A percentile compares a stretch with the other conserved stretches of the same genome.
Conservation (phyloP, 2,329 filamentous ascomycete species). For the Colletotrichum siamense region DNA sequence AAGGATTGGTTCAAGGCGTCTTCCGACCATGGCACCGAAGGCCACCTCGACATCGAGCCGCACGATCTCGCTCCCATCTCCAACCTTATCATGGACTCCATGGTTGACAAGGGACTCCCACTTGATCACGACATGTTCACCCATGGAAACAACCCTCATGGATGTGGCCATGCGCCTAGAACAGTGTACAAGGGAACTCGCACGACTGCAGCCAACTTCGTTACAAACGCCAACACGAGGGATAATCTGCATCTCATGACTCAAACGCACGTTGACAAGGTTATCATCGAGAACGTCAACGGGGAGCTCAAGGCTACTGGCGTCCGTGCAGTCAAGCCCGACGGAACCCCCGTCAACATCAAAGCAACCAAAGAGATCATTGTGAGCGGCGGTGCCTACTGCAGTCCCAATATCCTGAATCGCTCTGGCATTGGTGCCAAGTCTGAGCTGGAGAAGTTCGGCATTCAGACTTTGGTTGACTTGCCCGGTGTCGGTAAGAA, state of each 20-base stretch:
- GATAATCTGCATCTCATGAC: conserved; percentile 54
- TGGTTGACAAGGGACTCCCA: conserved; percentile 58
- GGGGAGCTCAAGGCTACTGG: conserved; percentile 48
- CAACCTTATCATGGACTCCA: conserved; percentile 57
- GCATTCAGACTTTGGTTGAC: conserved; percentile 46
- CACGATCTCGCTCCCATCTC: conserved; percentile 66
- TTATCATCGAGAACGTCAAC: conserved; percentile 44
- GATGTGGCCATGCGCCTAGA: conserved; percentile 60
- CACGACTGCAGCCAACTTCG: conserved; percentile 59
- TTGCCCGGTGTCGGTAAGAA: conserved; percentile 57
- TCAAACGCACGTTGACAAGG: conserved; percentile 55
- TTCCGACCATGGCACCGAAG: conserved; percentile 53
- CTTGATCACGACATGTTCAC: conserved; percentile 66
- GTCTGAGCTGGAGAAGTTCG: conserved; percentile 43
- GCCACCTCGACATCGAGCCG: conserved; percentile 60
- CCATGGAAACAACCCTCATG: conserved; percentile 52
- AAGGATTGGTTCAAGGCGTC: conserved; percentile 63
- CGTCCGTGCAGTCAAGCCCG: conserved; percentile 42
- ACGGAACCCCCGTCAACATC: conserved; percentile 39
- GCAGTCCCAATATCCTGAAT: conserved; percentile 56
- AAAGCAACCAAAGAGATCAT: conserved; percentile 44
- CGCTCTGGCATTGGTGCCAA: conserved; percentile 57
- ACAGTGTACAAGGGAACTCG: conserved; percentile 58
- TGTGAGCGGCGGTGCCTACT: conserved; percentile 53
- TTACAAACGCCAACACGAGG: conserved; percentile 41